These are phyloP conservation scores for Nidularia sp. DNA, from an alignment of 768 basidiomycete species.

Conservation along the genomic window DNA sequence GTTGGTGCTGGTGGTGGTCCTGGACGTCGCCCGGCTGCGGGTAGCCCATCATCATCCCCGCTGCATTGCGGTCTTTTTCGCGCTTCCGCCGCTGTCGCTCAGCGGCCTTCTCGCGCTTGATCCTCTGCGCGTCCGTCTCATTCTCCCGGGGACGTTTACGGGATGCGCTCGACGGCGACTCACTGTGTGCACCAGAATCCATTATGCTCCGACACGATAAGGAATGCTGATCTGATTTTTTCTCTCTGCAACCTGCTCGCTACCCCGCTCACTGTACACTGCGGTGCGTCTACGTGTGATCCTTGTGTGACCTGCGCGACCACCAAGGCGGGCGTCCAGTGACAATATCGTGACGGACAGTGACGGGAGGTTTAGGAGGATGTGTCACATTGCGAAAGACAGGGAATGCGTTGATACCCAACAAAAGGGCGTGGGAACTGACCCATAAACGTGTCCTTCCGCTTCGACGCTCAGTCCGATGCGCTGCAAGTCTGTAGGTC, in stretches of 20 bases:
- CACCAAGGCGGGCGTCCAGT: constrained; percentile 30
- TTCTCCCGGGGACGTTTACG: constrained; percentile 64
- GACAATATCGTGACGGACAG: constrained; percentile 46
- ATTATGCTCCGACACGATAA: constrained; percentile 4
- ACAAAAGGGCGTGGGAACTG: too few relatives aligned
- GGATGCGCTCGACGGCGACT: constrained; percentile 18
- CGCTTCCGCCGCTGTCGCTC: constrained; percentile 83
- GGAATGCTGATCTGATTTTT: background rate
- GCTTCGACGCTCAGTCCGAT: too few relatives aligned
- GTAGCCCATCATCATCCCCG: constrained; percentile 18
- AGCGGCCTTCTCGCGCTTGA: constrained; percentile 83
- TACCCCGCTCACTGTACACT: constrained; percentile 11
- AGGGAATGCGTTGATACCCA: too few relatives aligned
- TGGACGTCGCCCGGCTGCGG: constrained; percentile 22
- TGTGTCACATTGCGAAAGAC: too few relatives aligned
- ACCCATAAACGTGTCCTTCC: too few relatives aligned
- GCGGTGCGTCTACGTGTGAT: constrained; percentile 21
- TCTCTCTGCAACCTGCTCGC: background rate
- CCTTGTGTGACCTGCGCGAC: constrained; percentile 40
- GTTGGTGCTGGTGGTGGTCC: constrained; percentile 26
- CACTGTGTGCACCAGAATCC: constrained; percentile 20
- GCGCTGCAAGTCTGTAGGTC: too few relatives aligned
- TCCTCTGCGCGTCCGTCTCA: constrained; percentile 68
- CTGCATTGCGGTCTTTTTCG: constrained; percentile 53
- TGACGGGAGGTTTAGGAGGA: constrained; percentile 28